Base-by-base conservation (phyloP, 202 grass and related monocot species). In the Tripidium arundinaceum region DNA sequence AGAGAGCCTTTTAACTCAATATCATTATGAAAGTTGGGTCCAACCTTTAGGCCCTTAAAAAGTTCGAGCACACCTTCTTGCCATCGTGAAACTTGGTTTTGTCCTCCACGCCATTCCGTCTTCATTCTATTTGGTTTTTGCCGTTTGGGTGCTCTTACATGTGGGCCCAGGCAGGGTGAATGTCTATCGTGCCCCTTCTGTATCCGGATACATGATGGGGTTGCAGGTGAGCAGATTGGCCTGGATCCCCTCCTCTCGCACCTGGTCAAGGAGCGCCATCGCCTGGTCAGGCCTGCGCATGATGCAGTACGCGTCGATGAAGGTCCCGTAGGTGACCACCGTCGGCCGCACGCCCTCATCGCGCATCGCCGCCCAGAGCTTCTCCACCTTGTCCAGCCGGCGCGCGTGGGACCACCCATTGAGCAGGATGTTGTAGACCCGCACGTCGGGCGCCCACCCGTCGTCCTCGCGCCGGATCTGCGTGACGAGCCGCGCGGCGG, bases 291-390 rank as follows among this genome's bases (percentile, higher is more conserved):
- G 90, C 74, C 76, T 86, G 43, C 79, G 93, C 93, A 78, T 79
- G 46, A 78, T 70, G 62, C 93, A 97, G 26, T 87, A 54, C 33
- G 81, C 88, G 62, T 91, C 91, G 72, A 97, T 89, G 54, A 97
- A 72, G 0, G 88, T 97, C 27, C 90, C 93, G 34, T 97, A 97
- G 1, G 90, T 87, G 28, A 97, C 93, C 31, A 93, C 84, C 24
- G 90, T 89, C 34, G 93, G 86, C 5, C 68, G 81, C 24, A 91
- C 90, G n/a, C 81, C 90, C 4, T 57, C 77, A 18, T 29, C 21
- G 2, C 79, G 84, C 93, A 97, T 97, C 82, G 87, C 84, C 1
- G 62, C 68, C 93, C 90, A 97, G 39, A 97, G 79, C 62, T 79
- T 83, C 74, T 87, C 84, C 21, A 84, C 86, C 75, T 93, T 93